Percentiles rank a stretch among this genome's conserved stretches.
Evolutionary conservation across 345 rosid genomes (phyloP).

Genomic region (Camelina hispida): DNA sequence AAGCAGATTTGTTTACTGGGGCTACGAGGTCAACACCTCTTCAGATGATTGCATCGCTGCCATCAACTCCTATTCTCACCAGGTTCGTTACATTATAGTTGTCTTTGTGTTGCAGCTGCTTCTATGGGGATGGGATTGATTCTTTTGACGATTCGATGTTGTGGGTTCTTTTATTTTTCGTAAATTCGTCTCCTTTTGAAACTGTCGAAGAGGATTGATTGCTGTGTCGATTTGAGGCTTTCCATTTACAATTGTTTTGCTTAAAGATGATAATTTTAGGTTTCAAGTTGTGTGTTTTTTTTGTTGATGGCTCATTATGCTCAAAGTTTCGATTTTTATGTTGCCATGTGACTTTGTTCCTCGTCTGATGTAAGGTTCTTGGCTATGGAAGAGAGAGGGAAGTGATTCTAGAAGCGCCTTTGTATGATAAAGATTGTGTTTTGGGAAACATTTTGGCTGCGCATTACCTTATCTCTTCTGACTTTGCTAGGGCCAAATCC

Average conservation of each 20-base stretch:
- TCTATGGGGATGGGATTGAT: background rate
- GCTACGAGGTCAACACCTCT: conserved; percentile 61
- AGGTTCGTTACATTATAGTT: conserved; percentile 45
- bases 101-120: background rate
- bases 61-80: conserved; percentile 68
- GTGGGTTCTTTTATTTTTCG: background rate
- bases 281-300: background rate
- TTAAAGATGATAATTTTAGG: background rate
- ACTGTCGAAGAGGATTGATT: background rate
- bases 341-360: background rate
- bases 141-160: background rate
- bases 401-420: conserved; percentile 67
- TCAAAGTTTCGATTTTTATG: background rate
- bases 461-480: conserved; percentile 55
- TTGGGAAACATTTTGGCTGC: conserved; percentile 82
- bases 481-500: conserved; percentile 49
- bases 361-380: conserved; percentile 55
- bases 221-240: background rate
- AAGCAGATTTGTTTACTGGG: conserved; percentile 64
- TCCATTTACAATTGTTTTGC: background rate
- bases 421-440: conserved; percentile 67
- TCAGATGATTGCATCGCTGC: conserved; percentile 71
- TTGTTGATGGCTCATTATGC: background rate
- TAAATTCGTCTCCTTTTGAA: background rate
- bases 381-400: conserved; percentile 65